A percentile compares a stretch with the other conserved stretches of the same genome.
Conservation (phyloP, 2,329 filamentous ascomycete genomes). For the Coleophoma cylindrospora region DNA sequence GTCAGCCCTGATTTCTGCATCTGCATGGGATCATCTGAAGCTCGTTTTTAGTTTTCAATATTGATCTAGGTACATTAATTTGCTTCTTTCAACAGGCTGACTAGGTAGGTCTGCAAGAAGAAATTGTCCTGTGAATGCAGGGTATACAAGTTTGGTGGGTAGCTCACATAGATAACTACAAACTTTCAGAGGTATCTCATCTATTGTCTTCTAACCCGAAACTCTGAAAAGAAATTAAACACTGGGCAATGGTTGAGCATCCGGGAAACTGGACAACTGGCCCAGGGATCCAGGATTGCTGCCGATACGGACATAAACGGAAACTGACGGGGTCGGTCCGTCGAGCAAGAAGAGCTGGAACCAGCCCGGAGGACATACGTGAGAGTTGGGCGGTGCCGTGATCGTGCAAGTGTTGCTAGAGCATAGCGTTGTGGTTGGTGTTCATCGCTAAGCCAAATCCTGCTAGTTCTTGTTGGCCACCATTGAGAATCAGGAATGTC, state of each 20-base stretch:
- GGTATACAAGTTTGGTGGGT: too few species aligned
- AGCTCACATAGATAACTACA: too few species aligned
- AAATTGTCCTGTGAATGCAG: too few species aligned
- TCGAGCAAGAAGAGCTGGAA: constrained; percentile 61
- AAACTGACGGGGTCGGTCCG: constrained; percentile 50
- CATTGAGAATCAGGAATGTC: constrained; percentile 60
- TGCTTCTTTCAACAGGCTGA: too few species aligned
- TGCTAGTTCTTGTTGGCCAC: constrained; percentile 52
- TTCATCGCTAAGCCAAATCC: constrained; percentile 58
- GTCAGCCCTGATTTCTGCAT: too few species aligned
- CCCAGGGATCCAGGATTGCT: constrained; percentile 35
- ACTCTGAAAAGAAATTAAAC: too few species aligned
- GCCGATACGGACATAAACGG: constrained; percentile 33
- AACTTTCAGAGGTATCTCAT: too few species aligned
- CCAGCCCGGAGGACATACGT: constrained; percentile 57
- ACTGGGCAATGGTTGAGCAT: constrained; percentile 22
- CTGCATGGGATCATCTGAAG: too few species aligned
- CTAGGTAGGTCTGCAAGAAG: too few species aligned
- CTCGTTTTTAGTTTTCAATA: too few species aligned
- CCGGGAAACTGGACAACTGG: constrained; percentile 50
- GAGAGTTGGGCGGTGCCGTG: constrained; percentile 47
- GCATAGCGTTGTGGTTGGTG: constrained; percentile 54
- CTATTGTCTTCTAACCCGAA: too few species aligned
- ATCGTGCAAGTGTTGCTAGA: constrained; percentile 41
- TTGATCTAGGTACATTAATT: too few species aligned